Percentiles rank a stretch among this genome's conserved stretches.
Conservation (phyloP, 768 basidiomycete species). For the Phallus indusiatus region DNA sequence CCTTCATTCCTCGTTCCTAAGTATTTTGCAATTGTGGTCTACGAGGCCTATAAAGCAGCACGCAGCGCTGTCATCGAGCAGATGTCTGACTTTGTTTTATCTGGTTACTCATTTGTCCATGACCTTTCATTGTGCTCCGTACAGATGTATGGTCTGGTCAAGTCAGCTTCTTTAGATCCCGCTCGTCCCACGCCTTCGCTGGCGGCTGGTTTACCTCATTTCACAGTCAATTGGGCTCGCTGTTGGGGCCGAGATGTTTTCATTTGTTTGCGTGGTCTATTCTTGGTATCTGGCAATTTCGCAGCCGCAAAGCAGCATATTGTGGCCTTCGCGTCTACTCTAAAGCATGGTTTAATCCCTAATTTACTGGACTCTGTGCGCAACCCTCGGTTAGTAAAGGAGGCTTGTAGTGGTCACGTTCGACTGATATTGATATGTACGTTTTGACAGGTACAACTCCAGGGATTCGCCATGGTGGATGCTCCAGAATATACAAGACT, state of each 20-base stretch:
- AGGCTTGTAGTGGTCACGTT: not conserved
- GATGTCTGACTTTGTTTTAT: slow-evolving; percentile 74
- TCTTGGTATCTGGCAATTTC: slow-evolving; percentile 87
- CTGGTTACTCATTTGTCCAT: slow-evolving; percentile 84
- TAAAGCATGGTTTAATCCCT: slow-evolving; percentile 95
- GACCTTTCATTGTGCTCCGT: slow-evolving; percentile 77
- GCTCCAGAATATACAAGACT: slow-evolving; percentile 97
- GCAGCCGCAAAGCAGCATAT: slow-evolving; percentile 84
- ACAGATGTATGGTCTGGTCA: slow-evolving; percentile 87
- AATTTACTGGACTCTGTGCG: slow-evolving; percentile 88
- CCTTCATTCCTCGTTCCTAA: slow-evolving; percentile 91
- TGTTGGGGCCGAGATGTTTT: slow-evolving; percentile 96
- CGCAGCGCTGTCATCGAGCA: slow-evolving; percentile 78
- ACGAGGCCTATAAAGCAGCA: slow-evolving; percentile 87
- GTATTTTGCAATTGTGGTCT: slow-evolving; percentile 88
- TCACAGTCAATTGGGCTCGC: slow-evolving; percentile 86
- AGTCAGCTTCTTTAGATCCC: slow-evolving; percentile 84
- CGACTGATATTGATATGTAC: not conserved
- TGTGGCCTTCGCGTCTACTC: slow-evolving; percentile 80
- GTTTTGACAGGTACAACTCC: slow-evolving; percentile 67
- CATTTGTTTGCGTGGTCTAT: slow-evolving; percentile 87
- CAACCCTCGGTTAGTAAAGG: slow-evolving; percentile 55
- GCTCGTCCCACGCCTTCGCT: slow-evolving; percentile 62
- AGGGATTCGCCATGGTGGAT: slow-evolving; percentile 99
- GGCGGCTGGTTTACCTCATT: slow-evolving; percentile 94